Conservation (phyloP, 1,139 yeast genomes). For the Candida mesenterica region DNA sequence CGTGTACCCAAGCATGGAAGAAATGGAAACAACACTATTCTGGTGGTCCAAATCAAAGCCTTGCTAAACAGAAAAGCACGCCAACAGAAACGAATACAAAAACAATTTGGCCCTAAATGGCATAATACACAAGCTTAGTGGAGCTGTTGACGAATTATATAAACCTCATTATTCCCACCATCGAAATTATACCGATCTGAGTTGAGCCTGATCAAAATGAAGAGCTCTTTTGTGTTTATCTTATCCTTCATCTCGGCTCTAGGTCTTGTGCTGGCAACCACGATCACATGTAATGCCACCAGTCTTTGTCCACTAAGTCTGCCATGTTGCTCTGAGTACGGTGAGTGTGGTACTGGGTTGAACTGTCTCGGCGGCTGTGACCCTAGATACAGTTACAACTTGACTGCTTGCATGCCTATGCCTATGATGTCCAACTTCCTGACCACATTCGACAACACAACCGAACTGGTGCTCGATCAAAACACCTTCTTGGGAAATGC, state of each 20-base stretch:
- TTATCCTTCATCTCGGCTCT: neutral
- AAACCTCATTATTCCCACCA: too few relatives aligned
- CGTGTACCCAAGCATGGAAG: too few relatives aligned
- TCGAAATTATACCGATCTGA: too few relatives aligned
- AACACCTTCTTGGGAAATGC: slow-evolving; percentile 68
- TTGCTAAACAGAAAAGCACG: too few relatives aligned
- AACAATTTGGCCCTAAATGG: too few relatives aligned
- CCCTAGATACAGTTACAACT: slow-evolving; percentile 59
- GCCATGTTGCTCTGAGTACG: slow-evolving; percentile 85
- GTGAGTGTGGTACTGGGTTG: slow-evolving; percentile 81
- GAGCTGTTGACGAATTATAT: too few relatives aligned
- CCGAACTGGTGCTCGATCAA: slow-evolving; percentile 27
- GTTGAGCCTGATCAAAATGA: too few relatives aligned
- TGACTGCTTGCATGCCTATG: slow-evolving; percentile 67
- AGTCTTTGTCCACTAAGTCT: slow-evolving; percentile 61
- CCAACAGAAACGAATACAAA: too few relatives aligned
- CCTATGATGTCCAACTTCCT: slow-evolving; percentile 38
- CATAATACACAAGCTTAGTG: too few relatives aligned
- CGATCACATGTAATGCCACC: slow-evolving; percentile 47
- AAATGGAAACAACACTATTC: too few relatives aligned
- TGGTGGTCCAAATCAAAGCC: too few relatives aligned
- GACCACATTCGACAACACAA: slow-evolving; percentile 38
- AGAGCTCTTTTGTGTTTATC: neutral
- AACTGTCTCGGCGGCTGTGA: slow-evolving; percentile 84
- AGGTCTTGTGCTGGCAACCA: slow-evolving; percentile 6